Evolutionary conservation across 176 grass and related monocot genomes (phyloP).

Genomic region (Poa annua): DNA sequence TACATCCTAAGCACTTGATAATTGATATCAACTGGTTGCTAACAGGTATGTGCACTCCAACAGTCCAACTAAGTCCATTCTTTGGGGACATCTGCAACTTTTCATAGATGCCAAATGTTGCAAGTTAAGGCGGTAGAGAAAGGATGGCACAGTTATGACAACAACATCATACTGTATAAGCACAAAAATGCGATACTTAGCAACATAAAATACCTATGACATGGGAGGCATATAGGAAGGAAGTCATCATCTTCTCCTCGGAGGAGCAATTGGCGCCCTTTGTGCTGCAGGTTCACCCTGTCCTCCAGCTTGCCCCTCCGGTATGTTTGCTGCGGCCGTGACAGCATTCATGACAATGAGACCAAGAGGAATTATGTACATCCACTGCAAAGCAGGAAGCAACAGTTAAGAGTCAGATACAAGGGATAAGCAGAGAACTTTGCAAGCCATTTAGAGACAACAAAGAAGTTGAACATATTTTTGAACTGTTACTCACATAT

Average conservation of each 20-base stretch:
- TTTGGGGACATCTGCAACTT: background rate
- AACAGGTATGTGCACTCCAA: background rate
- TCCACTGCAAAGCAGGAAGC: conserved; percentile 74
- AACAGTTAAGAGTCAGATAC: conserved; percentile 31
- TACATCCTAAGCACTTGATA: background rate
- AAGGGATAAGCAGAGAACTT: background rate
- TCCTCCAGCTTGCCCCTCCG: conserved; percentile 65
- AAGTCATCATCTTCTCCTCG: conserved; percentile 81
- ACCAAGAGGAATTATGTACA: conserved; percentile 94
- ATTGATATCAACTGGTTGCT: background rate
- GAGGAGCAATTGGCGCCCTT: conserved; percentile 64
- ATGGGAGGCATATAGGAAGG: conserved; percentile 20
- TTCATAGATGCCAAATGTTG: background rate
- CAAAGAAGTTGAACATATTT: background rate
- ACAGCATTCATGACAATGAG: conserved; percentile 95
- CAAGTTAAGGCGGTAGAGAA: background rate
- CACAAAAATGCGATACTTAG: background rate
- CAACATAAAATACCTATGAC: conserved; percentile 44
- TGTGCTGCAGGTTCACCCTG: conserved; percentile 67
- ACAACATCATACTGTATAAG: background rate
- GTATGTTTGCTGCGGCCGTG: conserved; percentile 86
- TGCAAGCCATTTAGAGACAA: background rate
- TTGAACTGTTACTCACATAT: conserved; percentile 74
- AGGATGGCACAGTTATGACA: background rate
- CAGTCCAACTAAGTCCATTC: background rate